Conservation (phyloP, 441 rosid species). For the Croton setiger region DNA sequence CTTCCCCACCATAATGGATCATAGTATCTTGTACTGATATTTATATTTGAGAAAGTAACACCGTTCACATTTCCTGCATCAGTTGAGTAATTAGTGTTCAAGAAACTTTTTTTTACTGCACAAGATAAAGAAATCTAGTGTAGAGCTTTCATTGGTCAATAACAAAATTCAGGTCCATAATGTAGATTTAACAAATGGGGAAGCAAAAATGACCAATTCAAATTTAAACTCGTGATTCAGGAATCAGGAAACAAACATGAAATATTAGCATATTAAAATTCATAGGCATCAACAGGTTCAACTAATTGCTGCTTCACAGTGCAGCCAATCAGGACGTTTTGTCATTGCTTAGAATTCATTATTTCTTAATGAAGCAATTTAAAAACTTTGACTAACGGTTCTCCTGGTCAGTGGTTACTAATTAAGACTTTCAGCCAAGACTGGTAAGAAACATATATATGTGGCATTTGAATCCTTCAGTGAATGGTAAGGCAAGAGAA, state of each 20-base stretch:
- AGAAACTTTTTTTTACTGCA: too few species aligned
- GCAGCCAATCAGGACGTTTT: neutral
- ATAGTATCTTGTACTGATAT: constrained; percentile 77
- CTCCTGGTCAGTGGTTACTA: neutral
- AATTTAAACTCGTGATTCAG: neutral
- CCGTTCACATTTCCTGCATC: constrained; percentile 75
- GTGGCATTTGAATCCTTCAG: neutral
- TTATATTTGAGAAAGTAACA: constrained; percentile 76
- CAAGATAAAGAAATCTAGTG: neutral
- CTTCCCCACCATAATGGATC: constrained; percentile 95
- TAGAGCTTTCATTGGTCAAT: neutral
- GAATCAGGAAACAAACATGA: too few species aligned
- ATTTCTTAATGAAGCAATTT: neutral
- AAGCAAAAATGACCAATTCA: neutral
- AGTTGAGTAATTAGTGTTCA: neutral
- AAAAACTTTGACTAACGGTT: neutral
- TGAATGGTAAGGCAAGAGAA: neutral
- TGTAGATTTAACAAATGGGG: neutral
- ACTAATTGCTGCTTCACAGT: neutral
- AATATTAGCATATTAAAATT: neutral
- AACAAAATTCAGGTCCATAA: neutral
- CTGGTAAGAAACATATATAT: neutral
- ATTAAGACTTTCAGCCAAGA: neutral
- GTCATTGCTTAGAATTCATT: neutral
- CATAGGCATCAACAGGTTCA: neutral